These are phyloP conservation scores for Pinus tabuliformis DNA, from an alignment of 75 land plant genomes.

Conservation along the genomic window DNA sequence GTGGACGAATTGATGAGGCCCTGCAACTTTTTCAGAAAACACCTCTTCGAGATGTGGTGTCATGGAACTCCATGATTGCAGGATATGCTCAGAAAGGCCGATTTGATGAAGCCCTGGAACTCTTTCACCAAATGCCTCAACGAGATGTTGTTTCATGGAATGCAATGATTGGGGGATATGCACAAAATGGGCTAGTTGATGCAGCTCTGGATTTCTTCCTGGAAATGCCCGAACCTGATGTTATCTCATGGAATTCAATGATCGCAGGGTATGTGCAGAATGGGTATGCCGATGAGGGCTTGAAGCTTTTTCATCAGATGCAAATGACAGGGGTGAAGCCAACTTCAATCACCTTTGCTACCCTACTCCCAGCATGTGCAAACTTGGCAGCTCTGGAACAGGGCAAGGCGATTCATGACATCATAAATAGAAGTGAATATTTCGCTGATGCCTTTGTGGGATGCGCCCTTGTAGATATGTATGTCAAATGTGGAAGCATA, in stretches of 20 bases:
- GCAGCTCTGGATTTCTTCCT: background rate
- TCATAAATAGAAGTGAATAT: constrained; percentile 8
- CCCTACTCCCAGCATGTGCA: constrained; percentile 14
- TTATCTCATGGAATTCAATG: constrained; percentile 19
- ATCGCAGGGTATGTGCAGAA: constrained; percentile 13
- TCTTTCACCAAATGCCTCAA: no score
- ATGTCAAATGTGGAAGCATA: constrained; percentile 12
- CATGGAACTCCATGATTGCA: no score
- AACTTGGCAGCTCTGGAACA: constrained; percentile 1
- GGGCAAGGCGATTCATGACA: constrained; percentile 8
- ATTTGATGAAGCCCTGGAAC: no score
- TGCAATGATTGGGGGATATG: constrained; percentile 5
- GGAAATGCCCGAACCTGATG: background rate
- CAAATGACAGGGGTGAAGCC: background rate
- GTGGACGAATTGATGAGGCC: constrained; percentile 14
- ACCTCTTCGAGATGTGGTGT: background rate
- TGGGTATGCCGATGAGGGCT: background rate
- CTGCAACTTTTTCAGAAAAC: constrained; percentile 9
- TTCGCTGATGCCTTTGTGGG: background rate
- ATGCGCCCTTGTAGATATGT: constrained; percentile 6
- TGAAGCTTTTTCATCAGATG: constrained; percentile 14
- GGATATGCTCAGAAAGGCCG: no score
- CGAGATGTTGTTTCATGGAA: background rate
- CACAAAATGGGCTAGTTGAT: background rate
- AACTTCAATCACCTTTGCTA: constrained; percentile 1